Evolutionary conservation across 2,329 filamentous ascomycete species (phyloP), one percentile per base, ranked within the genome.

Genomic region (Geosmithia putterillii): DNA sequence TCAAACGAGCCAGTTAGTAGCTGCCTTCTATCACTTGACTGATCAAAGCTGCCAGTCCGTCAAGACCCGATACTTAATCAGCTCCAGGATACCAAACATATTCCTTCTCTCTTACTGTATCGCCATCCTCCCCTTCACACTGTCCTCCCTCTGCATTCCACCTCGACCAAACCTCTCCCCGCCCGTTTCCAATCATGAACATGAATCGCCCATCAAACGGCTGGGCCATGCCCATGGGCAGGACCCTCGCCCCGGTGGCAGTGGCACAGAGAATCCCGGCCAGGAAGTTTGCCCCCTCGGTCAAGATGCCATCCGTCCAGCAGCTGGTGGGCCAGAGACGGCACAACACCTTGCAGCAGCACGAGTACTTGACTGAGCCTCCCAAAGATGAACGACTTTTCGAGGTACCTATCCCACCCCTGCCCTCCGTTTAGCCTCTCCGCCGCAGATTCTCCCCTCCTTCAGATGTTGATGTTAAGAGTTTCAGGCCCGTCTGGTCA

Each of bases 401-500:
- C 22, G 48, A 58, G 45, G 58, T 57, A 44, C 10, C 5, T 3
- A 32, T 6, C 15, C 10, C 28, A 32, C 3, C n/a, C n/a, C n/a
- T 32, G 10, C 10, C 10, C 28, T 3, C 28, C 28, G 10, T 32
- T n/a, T n/a, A n/a, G n/a, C n/a, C n/a, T 14, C 10, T 32, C 10
- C 28, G 28, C 10, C 15, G 10, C 10, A 6, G 28, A 7, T 12
- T 32, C 10, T 14, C 28, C 28, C 23, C 28, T 3, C 10, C 6
- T 32, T 32, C 10, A 9, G n/a, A n/a, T n/a, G n/a, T n/a, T n/a
- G n/a, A n/a, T n/a, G n/a, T n/a, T n/a, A n/a, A n/a, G n/a, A n/a
- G n/a, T n/a, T n/a, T n/a, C 18, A 59, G 51, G 50, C 48, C 4
- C 51, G 46, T 8, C 32, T 61, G 19, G 53, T 62, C 2, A 48